phyloP scores from a whole-genome alignment of 352 stramenopile genomes.

The Thraustochytrium striatum region DNA sequence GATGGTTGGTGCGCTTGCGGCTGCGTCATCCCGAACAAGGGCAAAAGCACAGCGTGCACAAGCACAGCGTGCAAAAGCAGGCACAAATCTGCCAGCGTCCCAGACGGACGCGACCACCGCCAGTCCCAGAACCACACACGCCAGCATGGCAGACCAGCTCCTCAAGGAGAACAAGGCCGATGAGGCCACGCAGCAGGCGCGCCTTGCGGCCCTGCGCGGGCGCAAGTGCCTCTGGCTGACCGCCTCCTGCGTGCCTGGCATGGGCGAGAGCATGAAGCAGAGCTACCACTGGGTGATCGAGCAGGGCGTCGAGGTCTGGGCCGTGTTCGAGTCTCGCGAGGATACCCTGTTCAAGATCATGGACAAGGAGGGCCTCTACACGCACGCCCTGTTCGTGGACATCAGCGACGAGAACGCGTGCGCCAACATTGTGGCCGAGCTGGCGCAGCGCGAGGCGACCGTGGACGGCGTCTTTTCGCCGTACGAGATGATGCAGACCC shows the following conservation, averaged over 20 bases:
- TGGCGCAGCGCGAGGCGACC: not conserved
- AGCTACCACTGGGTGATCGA: constrained; percentile 3
- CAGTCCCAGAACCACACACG: too few species aligned
- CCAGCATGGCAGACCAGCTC: not conserved
- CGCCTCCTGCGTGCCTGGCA: constrained; percentile 2
- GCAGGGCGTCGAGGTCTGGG: not conserved
- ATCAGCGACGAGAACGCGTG: not conserved
- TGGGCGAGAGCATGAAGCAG: not conserved
- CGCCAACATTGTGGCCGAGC: not conserved
- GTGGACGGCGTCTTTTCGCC: constrained; percentile 26
- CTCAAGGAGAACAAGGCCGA: constrained; percentile 6
- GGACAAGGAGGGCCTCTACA: not conserved
- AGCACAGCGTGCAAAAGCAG: too few species aligned
- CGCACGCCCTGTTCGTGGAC: not conserved
- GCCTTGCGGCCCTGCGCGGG: not conserved
- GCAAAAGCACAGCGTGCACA: too few species aligned
- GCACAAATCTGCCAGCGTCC: too few species aligned
- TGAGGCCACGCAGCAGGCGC: constrained; percentile 34
- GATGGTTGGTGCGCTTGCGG: too few species aligned
- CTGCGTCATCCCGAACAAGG: too few species aligned
- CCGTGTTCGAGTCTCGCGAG: constrained; percentile 2
- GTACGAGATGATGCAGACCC: not conserved
- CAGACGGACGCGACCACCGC: too few species aligned
- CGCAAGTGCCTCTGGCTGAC: constrained; percentile 21
- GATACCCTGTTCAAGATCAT: constrained; percentile 16